These are phyloP conservation scores for Hyphodiscus hymeniophilus DNA, from an alignment of 495 filamentous ascomycete genomes.

Conservation along the genomic window DNA sequence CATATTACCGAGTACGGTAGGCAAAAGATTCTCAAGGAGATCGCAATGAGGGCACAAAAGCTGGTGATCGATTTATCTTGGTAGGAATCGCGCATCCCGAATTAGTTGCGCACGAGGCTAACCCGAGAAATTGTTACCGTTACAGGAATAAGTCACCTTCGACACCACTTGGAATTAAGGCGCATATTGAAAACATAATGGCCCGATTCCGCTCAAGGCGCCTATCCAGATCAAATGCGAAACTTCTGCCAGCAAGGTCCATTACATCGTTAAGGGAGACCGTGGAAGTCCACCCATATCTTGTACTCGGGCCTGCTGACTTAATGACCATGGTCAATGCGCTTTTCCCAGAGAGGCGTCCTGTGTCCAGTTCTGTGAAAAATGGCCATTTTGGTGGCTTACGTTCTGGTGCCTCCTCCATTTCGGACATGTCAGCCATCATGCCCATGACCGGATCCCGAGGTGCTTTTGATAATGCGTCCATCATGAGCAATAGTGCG, in stretches of 20 bases:
- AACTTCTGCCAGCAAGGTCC: conserved; percentile 57
- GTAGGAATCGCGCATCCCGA: conserved; percentile 22
- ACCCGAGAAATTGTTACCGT: neutral
- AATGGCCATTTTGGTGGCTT: conserved; percentile 41
- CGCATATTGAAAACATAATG: conserved; percentile 71
- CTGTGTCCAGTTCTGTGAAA: conserved; percentile 36
- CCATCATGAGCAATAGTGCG: conserved; percentile 56
- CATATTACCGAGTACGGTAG: conserved; percentile 86
- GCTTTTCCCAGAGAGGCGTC: conserved; percentile 57
- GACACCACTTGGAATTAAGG: conserved; percentile 56
- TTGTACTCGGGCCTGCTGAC: conserved; percentile 68
- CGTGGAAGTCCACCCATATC: conserved; percentile 60
- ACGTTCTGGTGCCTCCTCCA: conserved; percentile 56
- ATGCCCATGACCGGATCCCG: conserved; percentile 26
- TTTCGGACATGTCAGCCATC: conserved; percentile 52
- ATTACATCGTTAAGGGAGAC: conserved; percentile 65
- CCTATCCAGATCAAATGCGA: conserved; percentile 42
- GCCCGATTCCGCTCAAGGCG: conserved; percentile 51
- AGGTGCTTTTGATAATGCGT: conserved; percentile 45
- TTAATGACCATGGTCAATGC: conserved; percentile 61
- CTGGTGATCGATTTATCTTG: conserved; percentile 56
- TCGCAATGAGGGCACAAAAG: conserved; percentile 69
- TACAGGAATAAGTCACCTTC: conserved; percentile 51
- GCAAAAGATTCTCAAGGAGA: conserved; percentile 77
- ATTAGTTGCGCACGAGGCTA: neutral